Base-by-base conservation (phyloP, 495 filamentous ascomycete species). In the Platismatia glauca region DNA sequence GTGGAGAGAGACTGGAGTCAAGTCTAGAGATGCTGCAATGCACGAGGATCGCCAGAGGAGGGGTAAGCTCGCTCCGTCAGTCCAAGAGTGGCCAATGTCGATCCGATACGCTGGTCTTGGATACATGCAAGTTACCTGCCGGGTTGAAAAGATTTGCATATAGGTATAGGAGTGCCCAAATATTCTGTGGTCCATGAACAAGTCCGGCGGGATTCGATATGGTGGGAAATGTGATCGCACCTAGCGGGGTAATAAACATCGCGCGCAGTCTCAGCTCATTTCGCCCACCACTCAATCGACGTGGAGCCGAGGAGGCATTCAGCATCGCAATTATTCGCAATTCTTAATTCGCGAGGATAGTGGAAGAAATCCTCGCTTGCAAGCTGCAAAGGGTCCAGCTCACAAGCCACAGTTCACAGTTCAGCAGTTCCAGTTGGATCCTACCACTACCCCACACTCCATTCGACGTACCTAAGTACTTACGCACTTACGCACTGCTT, bases 1-100 rank as follows among this genome's bases (percentile, higher is more conserved):
- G 60, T 22, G 43, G 60, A 53, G 55, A 53, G 46, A 55, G n/a
- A 13, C 24, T 31, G 48, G 24, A 50, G 44, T 50, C 44, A 50
- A 50, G 44, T 50, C 24, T 15, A 50, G 44, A 50, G 46, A 50
- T 50, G 46, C 46, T 29, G 46, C 46, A 50, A 50, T 50, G 46
- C 46, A 50, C 4, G 9, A 50, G 46, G 46, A 50, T 50, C 50
- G 27, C 50, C 33, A 33, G 27, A 29, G 3, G 27, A 53, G 29
- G 50, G 27, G 27, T 33, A 53, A 53, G 16, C 27, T 52, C 4
- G 50, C 50, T 52, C 27, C 18, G 18, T 31, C 27, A 52, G 27
- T 52, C 48, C 5, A 4, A 52, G 7, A 18, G 48, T 52, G 4
- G 48, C 48, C 24, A 52, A 31, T 9, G 15, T 16, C 12, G 4